phyloP scores from a whole-genome alignment of 1,284 basidiomycete genomes.

The Heterobasidion irregulare region DNA sequence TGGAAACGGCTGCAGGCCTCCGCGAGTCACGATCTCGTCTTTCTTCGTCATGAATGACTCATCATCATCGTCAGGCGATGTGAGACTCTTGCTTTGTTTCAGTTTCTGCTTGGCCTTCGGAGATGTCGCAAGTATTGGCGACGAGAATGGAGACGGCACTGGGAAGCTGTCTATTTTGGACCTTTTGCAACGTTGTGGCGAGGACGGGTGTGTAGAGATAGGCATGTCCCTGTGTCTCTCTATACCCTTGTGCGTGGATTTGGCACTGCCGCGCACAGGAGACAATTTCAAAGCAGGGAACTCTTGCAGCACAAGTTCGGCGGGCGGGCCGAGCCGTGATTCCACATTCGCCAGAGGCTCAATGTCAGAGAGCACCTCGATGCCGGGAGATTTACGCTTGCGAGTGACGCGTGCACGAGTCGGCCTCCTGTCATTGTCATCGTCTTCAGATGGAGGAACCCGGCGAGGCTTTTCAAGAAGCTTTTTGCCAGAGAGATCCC shows the following conservation, averaged over 20 bases:
- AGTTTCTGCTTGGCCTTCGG: neutral
- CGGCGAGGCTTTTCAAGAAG: neutral
- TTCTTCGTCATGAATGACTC: neutral
- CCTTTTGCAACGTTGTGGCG: neutral
- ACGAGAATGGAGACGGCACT: neutral
- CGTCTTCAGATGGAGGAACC: neutral
- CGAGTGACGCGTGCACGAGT: neutral
- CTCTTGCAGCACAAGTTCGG: too few species aligned
- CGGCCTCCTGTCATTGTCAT: neutral
- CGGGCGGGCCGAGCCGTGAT: too few species aligned
- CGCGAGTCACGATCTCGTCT: neutral
- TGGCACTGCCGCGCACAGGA: neutral
- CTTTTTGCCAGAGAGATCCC: too few species aligned
- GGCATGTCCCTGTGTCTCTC: neutral
- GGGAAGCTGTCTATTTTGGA: neutral
- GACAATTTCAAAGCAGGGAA: neutral
- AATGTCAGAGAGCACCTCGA: neutral
- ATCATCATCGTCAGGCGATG: neutral
- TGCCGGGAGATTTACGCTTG: neutral
- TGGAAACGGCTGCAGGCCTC: conserved; percentile 8
- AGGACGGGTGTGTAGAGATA: neutral
- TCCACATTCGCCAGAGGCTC: neutral
- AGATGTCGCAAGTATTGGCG: neutral
- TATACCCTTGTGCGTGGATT: neutral
- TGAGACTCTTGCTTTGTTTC: neutral